These are phyloP conservation scores for Myxozyma melibiosi DNA, from an alignment of 805 yeast species.

Conservation along the genomic window DNA sequence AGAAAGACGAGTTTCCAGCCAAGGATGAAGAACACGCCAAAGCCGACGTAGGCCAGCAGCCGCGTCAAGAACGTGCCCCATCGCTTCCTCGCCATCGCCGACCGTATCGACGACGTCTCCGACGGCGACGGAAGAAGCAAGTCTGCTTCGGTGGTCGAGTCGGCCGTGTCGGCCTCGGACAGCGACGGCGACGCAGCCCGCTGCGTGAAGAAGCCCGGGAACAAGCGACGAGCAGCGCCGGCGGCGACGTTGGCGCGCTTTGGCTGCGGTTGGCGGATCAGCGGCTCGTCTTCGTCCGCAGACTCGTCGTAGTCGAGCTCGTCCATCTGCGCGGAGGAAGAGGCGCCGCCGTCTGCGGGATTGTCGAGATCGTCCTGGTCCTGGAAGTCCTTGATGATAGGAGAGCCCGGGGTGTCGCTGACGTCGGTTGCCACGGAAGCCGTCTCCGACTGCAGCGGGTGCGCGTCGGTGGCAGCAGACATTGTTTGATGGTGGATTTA, in stretches of 20 bases:
- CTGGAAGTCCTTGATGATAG: constrained; percentile 25
- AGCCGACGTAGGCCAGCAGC: constrained; percentile 50
- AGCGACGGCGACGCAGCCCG: constrained; percentile 3
- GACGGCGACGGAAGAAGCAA: constrained; percentile 33
- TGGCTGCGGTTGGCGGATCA: constrained; percentile 25
- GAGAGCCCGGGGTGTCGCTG: constrained; percentile 23
- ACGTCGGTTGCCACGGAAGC: constrained; percentile 16
- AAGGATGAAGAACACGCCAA: constrained; percentile 56
- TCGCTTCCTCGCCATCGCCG: constrained; percentile 11
- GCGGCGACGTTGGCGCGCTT: constrained; percentile 7
- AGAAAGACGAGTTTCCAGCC: constrained; percentile 69
- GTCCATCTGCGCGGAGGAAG: constrained; percentile 7
- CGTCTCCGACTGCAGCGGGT: constrained; percentile 21
- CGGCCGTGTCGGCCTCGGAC: constrained; percentile 13
- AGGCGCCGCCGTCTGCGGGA: background rate
- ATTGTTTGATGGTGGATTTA: too few relatives aligned
- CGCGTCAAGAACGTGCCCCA: constrained; percentile 37
- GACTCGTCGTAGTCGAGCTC: constrained; percentile 32
- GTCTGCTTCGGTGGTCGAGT: constrained; percentile 29
- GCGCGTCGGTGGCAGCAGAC: constrained; percentile 16
- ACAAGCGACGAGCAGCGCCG: constrained; percentile 7
- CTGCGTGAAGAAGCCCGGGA: constrained; percentile 11
- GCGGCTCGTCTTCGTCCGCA: constrained; percentile 19
- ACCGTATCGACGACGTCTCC: constrained; percentile 19
- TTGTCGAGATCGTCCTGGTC: constrained; percentile 4